These are phyloP conservation scores for Scytalidium sp. DNA, from an alignment of 2,329 filamentous ascomycete genomes.

Conservation along the genomic window DNA sequence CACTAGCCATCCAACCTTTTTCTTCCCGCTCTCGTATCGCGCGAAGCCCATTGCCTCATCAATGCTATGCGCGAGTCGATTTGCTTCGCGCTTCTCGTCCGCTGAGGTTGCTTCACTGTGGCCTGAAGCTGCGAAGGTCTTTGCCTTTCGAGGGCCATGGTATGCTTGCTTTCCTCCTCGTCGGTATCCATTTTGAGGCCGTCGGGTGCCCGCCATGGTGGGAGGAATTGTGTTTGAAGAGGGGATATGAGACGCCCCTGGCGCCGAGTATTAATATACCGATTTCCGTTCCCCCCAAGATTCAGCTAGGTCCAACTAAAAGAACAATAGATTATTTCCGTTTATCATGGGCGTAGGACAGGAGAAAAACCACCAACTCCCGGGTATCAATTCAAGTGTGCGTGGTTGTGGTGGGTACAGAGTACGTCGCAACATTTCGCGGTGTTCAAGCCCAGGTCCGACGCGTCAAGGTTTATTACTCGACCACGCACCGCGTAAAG, in stretches of 20 bases:
- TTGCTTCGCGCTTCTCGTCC: slow-evolving; percentile 89
- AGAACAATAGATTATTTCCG: slow-evolving; percentile 14
- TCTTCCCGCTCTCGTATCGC: slow-evolving; percentile 83
- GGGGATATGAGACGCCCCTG: neutral
- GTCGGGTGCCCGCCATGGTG: slow-evolving; percentile 56
- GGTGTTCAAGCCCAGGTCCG: neutral
- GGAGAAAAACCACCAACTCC: neutral
- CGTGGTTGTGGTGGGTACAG: neutral
- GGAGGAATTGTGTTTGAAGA: slow-evolving; percentile 9
- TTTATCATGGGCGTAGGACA: neutral
- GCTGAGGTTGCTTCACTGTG: slow-evolving; percentile 83
- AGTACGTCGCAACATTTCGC: neutral
- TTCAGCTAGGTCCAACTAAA: slow-evolving; percentile 22
- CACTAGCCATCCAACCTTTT: slow-evolving; percentile 84
- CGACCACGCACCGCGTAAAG: neutral
- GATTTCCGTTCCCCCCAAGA: neutral
- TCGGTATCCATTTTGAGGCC: slow-evolving; percentile 64
- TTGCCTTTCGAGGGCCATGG: slow-evolving; percentile 65
- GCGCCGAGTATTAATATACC: neutral
- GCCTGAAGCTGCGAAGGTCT: slow-evolving; percentile 76
- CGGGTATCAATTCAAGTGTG: neutral
- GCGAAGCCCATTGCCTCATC: slow-evolving; percentile 95
- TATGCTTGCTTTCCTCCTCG: slow-evolving; percentile 65
- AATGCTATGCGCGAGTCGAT: slow-evolving; percentile 78
- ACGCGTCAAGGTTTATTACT: neutral